These are phyloP conservation scores for Solanum okadae DNA, from an alignment of 257 asterid species.

Conservation along the genomic window DNA sequence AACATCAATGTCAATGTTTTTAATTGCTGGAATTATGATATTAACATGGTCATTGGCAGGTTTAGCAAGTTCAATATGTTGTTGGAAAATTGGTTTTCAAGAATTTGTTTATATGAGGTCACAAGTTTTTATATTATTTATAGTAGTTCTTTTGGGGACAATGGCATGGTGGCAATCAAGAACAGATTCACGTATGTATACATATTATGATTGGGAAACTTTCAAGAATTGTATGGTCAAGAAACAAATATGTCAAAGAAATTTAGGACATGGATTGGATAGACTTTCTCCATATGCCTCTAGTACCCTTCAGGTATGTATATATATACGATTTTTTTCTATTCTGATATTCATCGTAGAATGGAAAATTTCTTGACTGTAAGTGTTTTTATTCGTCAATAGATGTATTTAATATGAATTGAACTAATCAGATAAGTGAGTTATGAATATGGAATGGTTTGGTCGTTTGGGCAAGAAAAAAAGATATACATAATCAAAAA, in stretches of 20 bases:
- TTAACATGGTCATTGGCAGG: neutral
- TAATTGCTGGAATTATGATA: neutral
- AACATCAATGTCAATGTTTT: neutral
- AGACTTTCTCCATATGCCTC: neutral
- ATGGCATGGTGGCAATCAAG: constrained; percentile 3
- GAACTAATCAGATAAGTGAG: neutral
- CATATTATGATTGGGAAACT: neutral
- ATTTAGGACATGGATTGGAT: neutral
- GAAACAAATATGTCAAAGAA: neutral
- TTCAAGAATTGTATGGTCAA: neutral
- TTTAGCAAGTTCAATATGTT: neutral
- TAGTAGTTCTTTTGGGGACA: neutral
- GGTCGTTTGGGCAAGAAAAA: neutral
- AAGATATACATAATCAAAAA: neutral
- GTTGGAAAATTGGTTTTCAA: neutral
- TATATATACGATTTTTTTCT: neutral
- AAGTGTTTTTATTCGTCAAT: fast-evolving
- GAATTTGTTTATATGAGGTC: neutral
- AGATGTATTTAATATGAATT: neutral
- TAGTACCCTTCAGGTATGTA: neutral
- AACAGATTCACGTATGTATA: neutral
- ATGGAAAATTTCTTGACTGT: fast-evolving
- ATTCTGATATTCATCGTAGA: neutral
- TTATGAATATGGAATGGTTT: neutral
- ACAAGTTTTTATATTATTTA: neutral